phyloP scores from a whole-genome alignment of 2,329 filamentous ascomycete species.

The Cryphonectria carpinicola region DNA sequence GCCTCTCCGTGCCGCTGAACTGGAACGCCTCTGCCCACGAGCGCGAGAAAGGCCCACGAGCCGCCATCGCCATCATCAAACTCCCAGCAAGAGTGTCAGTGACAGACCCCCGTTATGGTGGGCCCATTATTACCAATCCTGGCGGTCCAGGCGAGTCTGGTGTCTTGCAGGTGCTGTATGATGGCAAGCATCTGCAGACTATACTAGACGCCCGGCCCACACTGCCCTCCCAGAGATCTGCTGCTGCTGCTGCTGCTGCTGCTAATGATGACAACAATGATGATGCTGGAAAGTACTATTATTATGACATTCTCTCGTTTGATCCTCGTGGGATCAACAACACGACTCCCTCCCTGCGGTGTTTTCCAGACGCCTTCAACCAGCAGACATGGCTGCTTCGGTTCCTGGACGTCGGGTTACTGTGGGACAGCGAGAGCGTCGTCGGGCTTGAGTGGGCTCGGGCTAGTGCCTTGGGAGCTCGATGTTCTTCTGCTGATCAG shows the following conservation, averaged over 20 bases:
- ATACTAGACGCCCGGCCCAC: conserved; percentile 34
- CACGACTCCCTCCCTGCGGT: conserved; percentile 37
- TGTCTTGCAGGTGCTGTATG: conserved; percentile 33
- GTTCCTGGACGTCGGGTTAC: conserved; percentile 10
- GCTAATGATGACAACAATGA: conserved; percentile 11
- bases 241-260: background rate
- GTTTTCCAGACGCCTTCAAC: conserved; percentile 37
- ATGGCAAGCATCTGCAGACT: conserved; percentile 35
- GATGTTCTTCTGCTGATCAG: conserved; percentile 29
- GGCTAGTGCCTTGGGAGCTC: conserved; percentile 31
- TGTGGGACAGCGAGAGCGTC: conserved; percentile 28
- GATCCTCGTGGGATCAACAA: conserved; percentile 47
- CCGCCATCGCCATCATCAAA: conserved; percentile 45
- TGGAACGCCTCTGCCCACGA: conserved; percentile 38
- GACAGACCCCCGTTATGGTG: conserved; percentile 41
- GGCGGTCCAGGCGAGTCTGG: conserved; percentile 46
- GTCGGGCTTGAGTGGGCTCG: conserved; percentile 34
- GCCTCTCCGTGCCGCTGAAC: conserved; percentile 47
- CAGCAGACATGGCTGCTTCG: conserved; percentile 20
- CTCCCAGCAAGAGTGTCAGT: conserved; percentile 42
- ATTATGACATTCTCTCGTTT: conserved; percentile 45
- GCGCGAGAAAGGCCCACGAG: conserved; percentile 31
- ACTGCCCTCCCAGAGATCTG: background rate
- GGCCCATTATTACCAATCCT: conserved; percentile 44
- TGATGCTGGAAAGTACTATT: conserved; percentile 30